Conservation (phyloP, 2,329 filamentous ascomycete genomes). For the Cryphonectria radicalis region DNA sequence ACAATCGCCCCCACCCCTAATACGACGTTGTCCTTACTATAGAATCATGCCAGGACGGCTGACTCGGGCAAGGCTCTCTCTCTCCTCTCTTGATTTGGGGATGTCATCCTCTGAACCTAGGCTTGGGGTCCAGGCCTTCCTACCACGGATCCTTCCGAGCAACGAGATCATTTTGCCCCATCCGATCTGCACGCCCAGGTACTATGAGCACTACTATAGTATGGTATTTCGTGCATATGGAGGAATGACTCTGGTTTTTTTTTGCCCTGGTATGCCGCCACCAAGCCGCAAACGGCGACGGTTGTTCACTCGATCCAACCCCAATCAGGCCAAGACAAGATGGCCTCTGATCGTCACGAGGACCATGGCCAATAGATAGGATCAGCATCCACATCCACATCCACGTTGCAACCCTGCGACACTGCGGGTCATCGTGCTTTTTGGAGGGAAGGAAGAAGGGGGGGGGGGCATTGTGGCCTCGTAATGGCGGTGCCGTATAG, state of each 20-base stretch:
- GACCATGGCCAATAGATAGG: background rate
- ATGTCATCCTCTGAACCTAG: background rate
- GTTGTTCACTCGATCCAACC: background rate
- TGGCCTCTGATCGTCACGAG: background rate
- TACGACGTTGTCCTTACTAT: background rate
- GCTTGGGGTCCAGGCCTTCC: background rate
- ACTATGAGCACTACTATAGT: background rate
- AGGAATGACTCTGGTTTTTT: background rate
- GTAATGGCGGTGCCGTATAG: background rate
- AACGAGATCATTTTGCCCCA: background rate
- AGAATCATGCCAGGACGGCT: background rate
- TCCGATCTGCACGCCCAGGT: background rate
- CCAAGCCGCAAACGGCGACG: background rate
- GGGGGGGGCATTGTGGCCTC: background rate
- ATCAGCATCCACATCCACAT: background rate
- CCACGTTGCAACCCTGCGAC: constrained; percentile 12
- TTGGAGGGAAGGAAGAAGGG: too few relatives aligned
- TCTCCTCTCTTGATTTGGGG: background rate
- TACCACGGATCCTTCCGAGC: constrained; percentile 2
- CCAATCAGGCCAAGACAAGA: background rate
- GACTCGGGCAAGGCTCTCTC: background rate
- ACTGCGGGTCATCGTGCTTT: background rate
- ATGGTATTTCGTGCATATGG: background rate
- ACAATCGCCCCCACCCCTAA: background rate
- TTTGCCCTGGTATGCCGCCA: background rate